These are phyloP conservation scores for Colletotrichum tamarilloi DNA, from an alignment of 2,329 filamentous ascomycete species.

Conservation along the genomic window DNA sequence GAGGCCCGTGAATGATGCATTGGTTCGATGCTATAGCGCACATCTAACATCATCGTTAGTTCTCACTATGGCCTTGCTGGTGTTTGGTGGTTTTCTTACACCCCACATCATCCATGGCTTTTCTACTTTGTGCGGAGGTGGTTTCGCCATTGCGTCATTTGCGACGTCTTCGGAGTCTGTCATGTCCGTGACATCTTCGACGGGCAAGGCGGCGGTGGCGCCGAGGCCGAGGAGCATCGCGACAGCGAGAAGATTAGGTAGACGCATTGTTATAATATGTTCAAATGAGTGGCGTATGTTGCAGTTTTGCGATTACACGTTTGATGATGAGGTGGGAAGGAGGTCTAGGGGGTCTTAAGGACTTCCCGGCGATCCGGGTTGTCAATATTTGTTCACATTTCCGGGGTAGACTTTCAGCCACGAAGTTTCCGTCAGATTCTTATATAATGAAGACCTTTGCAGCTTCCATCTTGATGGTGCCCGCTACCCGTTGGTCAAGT, in stretches of 20 bases:
- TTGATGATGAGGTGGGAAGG: not conserved
- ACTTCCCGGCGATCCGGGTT: not conserved
- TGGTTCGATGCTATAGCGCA: not conserved
- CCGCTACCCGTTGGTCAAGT: too few species aligned
- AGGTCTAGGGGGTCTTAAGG: not conserved
- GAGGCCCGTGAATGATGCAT: not conserved
- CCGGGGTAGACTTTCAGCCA: not conserved
- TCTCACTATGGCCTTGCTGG: not conserved
- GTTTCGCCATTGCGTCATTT: not conserved
- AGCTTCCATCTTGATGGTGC: not conserved
- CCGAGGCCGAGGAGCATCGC: not conserved
- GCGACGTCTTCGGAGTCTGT: not conserved
- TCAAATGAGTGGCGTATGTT: not conserved
- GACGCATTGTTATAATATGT: not conserved
- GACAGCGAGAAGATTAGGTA: not conserved
- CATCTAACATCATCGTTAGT: not conserved
- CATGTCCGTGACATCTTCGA: too few species aligned
- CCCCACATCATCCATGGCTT: not conserved
- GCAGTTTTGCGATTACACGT: not conserved
- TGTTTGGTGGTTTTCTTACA: not conserved
- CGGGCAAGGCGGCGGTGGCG: not conserved
- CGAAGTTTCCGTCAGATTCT: not conserved
- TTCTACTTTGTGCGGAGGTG: not conserved
- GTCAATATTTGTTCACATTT: not conserved
- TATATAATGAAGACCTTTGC: not conserved